Conservation (phyloP, 805 yeast genomes). For the Spencermartinsiella europaea region DNA sequence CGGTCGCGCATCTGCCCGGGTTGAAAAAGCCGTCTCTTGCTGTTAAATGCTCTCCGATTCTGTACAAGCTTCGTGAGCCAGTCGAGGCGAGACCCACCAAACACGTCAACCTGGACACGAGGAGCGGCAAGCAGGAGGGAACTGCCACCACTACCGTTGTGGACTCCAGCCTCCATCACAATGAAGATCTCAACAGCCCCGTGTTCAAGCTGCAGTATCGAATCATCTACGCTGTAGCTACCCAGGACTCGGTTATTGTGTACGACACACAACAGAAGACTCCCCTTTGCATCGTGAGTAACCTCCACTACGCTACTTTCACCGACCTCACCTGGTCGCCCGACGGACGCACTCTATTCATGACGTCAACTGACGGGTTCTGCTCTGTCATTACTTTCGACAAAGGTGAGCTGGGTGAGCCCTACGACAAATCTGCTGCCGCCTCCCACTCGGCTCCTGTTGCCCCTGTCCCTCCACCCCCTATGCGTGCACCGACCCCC, state of each 20-base stretch:
- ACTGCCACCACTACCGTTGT: neutral
- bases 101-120: conserved; percentile 1
- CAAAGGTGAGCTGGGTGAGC: conserved; percentile 50
- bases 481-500: neutral
- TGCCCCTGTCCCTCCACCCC: conserved; percentile 1
- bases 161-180: neutral
- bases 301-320: conserved; percentile 80
- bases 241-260: conserved; percentile 75
- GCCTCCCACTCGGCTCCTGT: neutral
- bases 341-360: conserved; percentile 65
- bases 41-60: conserved; percentile 66
- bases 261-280: conserved; percentile 69
- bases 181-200: conserved; percentile 16
- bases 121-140: neutral
- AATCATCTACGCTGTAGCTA: conserved; percentile 87
- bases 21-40: conserved; percentile 81
- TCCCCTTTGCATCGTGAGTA: conserved; percentile 71
- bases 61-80: conserved; percentile 40
- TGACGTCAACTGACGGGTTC: conserved; percentile 90
- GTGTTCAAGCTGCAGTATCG: conserved; percentile 65
- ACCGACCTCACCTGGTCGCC: conserved; percentile 84
- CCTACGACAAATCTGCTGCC: conserved; percentile 6
- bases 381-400: conserved; percentile 64
- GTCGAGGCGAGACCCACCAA: conserved; percentile 4
- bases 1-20: conserved; percentile 76